Evolutionary conservation across 441 rosid genomes (phyloP), one percentile per base, ranked within the genome.

Genomic region (Sinapis alba): DNA sequence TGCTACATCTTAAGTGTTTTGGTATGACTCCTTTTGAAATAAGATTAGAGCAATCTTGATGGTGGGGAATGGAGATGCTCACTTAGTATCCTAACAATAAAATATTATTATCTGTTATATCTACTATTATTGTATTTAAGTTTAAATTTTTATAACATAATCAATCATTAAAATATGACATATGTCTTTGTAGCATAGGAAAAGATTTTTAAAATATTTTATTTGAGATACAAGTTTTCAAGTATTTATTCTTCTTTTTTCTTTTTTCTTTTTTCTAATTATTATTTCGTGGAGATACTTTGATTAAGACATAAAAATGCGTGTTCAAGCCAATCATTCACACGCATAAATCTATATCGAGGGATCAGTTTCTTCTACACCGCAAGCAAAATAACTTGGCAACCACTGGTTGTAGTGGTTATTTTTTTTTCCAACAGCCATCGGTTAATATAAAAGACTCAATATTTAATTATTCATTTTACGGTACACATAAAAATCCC

Each of bases 401-500:
- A 4, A 26, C 28, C 23, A 28, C 21, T 59, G 38, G 36, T 0
- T 2, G 2, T 54, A 54, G 13, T 65, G 18, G 5, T n/a, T 34
- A 20, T 15, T 10, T 65, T 45, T 10, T 65, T 26, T 26, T 16
- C 6, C 9, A 15, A 27, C 24, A 50, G 15, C 18, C 26, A 66
- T 27, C 43, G 12, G 47, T 27, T 27, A 50, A 16, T 8, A 34
- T n/a, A 54, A 54, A 16, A 19, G 21, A 56, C 12, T 38, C 63
- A 15, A 59, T 60, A 19, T 0, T 24, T 36, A 32, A 0, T 60
- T 27, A 18, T 41, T n/a, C 21, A 36, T 36, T 30, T 60, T 28
- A 56, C 1, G 41, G 64, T 62, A 54, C 60, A 62, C 70, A 68
- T 67, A 54, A 12, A 21, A 54, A 64, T 70, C 76, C 64, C 67